Conservation (phyloP, 306 rosid genomes). For the Cercis canadensis region DNA sequence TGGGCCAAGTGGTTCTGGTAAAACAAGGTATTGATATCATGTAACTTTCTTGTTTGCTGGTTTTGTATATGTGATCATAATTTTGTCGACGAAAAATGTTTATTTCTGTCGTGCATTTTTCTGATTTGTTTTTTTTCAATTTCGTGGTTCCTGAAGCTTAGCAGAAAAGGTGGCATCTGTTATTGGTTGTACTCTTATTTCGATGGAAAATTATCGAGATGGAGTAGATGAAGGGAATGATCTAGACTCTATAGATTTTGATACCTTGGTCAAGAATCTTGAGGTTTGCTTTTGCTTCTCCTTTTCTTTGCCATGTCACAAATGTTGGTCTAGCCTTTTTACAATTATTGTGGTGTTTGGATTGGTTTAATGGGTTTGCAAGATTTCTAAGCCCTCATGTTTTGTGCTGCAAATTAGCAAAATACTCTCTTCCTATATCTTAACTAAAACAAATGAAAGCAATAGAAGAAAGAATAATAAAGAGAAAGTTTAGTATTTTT, state of each 20-base stretch:
- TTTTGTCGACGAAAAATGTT: conserved; percentile 23
- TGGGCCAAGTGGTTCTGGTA: conserved; percentile 98
- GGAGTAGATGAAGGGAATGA: conserved; percentile 88
- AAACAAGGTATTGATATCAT: conserved; percentile 69
- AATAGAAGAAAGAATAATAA: neutral
- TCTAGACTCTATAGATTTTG: conserved; percentile 80
- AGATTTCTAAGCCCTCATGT: conserved; percentile 19
- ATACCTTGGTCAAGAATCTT: conserved; percentile 77
- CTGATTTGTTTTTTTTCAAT: conserved; percentile 34
- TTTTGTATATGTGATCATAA: neutral
- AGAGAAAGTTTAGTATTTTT: conserved; percentile 14
- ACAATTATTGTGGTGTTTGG: neutral
- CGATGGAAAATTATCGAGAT: conserved; percentile 94
- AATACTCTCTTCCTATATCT: conserved; percentile 19
- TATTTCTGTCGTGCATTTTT: conserved; percentile 37
- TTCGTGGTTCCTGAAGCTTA: conserved; percentile 78
- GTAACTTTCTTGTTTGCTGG: neutral
- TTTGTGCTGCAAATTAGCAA: conserved; percentile 26
- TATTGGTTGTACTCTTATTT: conserved; percentile 88
- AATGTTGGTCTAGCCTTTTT: conserved; percentile 21
- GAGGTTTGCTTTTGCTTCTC: conserved; percentile 74
- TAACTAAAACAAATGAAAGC: neutral
- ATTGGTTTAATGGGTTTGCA: conserved; percentile 25
- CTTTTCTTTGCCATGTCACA: conserved; percentile 31
- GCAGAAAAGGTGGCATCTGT: conserved; percentile 99